These are phyloP conservation scores for Bondarzewia mesenterica DNA, from an alignment of 1,284 basidiomycete genomes.

Conservation along the genomic window DNA sequence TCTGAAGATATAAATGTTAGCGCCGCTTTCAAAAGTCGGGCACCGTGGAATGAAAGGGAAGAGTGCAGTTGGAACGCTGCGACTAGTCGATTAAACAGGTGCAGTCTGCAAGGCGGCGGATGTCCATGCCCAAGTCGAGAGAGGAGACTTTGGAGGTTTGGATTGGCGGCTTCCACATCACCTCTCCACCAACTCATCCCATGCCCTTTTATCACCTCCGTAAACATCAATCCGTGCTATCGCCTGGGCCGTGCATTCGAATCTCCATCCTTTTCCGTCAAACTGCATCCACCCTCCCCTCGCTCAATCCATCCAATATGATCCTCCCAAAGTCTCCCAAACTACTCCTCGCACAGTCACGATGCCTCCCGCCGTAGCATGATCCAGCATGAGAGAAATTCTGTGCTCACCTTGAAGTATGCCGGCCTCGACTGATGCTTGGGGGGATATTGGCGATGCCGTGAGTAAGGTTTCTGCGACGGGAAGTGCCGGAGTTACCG, in stretches of 20 bases:
- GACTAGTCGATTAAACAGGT: too few relatives aligned
- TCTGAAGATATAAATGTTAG: background rate
- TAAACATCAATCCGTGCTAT: too few relatives aligned
- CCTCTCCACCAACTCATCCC: background rate
- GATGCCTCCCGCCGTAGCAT: background rate
- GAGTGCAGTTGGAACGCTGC: too few relatives aligned
- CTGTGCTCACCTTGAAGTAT: conserved; percentile 4
- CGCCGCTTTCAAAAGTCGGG: background rate
- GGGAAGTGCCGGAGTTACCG: background rate
- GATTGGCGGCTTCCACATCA: too few relatives aligned
- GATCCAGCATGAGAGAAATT: background rate
- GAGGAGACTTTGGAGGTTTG: too few relatives aligned
- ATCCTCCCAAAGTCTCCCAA: background rate
- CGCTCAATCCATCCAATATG: background rate
- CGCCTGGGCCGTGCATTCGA: too few relatives aligned
- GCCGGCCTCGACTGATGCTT: conserved; percentile 3
- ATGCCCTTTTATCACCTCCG: background rate
- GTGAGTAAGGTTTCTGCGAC: background rate
- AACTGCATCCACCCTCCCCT: background rate
- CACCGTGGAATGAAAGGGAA: background rate
- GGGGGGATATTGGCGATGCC: background rate
- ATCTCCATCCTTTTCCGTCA: too few relatives aligned
- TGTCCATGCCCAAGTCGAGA: too few relatives aligned
- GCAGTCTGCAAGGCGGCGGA: background rate
- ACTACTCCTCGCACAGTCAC: background rate